phyloP scores from a whole-genome alignment of 2,329 filamentous ascomycete species.

The Clonostachys sp. region DNA sequence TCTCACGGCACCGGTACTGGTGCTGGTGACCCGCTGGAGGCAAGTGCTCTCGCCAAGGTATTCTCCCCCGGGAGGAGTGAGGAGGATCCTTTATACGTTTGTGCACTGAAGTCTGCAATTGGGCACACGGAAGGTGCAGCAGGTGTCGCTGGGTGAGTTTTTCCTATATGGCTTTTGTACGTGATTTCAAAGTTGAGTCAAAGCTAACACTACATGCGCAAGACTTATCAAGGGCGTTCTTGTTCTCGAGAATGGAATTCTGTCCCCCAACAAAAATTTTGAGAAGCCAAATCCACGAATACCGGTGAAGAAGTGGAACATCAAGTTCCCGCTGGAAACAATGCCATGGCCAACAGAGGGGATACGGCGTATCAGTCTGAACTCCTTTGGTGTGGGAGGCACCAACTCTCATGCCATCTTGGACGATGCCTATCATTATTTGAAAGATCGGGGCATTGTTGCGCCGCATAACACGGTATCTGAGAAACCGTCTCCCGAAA shows the following conservation, averaged over 20 bases:
- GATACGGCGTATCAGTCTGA: constrained; percentile 5
- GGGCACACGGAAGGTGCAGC: constrained; percentile 11
- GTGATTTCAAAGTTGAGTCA: too few relatives aligned
- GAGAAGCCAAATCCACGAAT: constrained; percentile 5
- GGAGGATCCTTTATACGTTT: neutral
- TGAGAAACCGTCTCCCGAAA: too few relatives aligned
- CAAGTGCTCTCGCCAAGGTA: constrained; percentile 21
- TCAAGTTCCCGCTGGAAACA: too few relatives aligned
- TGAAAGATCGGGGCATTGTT: constrained; percentile 1
- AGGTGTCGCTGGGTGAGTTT: constrained; percentile 7
- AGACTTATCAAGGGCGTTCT: constrained; percentile 8
- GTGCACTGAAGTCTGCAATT: constrained; percentile 10
- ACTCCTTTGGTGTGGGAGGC: constrained; percentile 12
- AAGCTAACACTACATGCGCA: too few relatives aligned
- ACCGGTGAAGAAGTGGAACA: too few relatives aligned
- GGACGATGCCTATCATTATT: constrained; percentile 1
- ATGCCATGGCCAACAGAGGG: neutral
- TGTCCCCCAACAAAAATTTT: constrained; percentile 9
- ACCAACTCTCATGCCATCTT: constrained; percentile 10
- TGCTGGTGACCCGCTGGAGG: constrained; percentile 31
- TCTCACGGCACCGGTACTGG: constrained; percentile 46
- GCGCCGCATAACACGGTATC: too few relatives aligned
- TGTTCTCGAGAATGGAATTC: constrained; percentile 6
- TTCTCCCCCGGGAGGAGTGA: neutral
- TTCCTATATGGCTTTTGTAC: too few relatives aligned